Evolutionary conservation across 2,329 filamentous ascomycete genomes (phyloP).

Genomic region (Microdochium paspali): DNA sequence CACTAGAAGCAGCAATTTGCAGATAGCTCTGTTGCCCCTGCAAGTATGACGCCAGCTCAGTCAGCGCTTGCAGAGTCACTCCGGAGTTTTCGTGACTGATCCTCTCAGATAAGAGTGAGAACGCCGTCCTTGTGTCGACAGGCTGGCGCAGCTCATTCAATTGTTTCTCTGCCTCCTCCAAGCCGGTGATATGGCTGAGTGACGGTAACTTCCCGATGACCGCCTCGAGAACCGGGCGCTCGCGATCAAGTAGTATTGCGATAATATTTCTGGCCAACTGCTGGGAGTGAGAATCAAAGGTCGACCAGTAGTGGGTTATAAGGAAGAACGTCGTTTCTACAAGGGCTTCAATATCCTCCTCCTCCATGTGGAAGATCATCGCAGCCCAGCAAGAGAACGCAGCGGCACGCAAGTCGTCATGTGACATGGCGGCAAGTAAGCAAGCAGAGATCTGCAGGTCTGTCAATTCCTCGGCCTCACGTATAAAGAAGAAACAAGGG

Average conservation of each 20-base stretch:
- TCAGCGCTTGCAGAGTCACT: conserved; percentile 73
- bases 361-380: conserved; percentile 65
- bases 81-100: conserved; percentile 76
- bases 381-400: conserved; percentile 80
- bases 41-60: conserved; percentile 68
- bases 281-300: conserved; percentile 53
- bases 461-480: conserved; percentile 12
- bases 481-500: too few relatives aligned
- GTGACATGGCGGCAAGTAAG: conserved; percentile 71
- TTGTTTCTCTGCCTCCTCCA: conserved; percentile 58
- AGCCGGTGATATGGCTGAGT: conserved; percentile 56
- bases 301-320: conserved; percentile 70
- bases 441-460: conserved; percentile 72
- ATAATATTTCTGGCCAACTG: conserved; percentile 54
- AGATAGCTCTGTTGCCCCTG: conserved; percentile 65
- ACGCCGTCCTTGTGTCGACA: conserved; percentile 56
- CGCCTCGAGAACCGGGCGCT: conserved; percentile 51
- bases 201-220: conserved; percentile 72
- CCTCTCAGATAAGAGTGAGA: conserved; percentile 63
- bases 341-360: conserved; percentile 69
- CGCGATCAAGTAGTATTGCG: conserved; percentile 51
- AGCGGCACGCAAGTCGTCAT: conserved; percentile 63
- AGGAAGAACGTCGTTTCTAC: conserved; percentile 87
- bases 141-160: conserved; percentile 56
- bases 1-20: conserved; percentile 69